Evolutionary conservation across 257 asterid genomes (phyloP).

Genomic region (Primulina huaijiensis): DNA sequence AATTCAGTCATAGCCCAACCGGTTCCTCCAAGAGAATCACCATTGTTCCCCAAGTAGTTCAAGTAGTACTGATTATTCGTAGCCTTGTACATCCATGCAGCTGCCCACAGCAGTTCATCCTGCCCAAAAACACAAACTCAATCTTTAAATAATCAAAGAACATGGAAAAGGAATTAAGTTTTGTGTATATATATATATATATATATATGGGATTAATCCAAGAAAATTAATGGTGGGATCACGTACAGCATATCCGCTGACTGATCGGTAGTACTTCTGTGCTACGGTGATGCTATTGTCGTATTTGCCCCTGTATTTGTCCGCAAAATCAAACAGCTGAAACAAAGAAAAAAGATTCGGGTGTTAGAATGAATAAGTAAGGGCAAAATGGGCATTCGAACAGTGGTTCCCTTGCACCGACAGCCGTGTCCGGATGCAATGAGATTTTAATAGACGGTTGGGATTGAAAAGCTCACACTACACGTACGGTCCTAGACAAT

Average conservation of each 20-base stretch:
- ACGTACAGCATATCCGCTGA: slow-evolving; percentile 93
- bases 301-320: slow-evolving; percentile 94
- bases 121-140: slow-evolving; percentile 7
- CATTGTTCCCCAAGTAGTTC: slow-evolving; percentile 74
- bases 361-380: neutral
- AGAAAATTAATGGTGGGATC: slow-evolving; percentile 15
- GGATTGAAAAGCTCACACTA: slow-evolving; percentile 28
- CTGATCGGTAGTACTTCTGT: slow-evolving; percentile 90
- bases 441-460: slow-evolving; percentile 29
- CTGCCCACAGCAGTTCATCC: slow-evolving; percentile 98
- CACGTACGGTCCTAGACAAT: slow-evolving; percentile 22
- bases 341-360: slow-evolving; percentile 8
- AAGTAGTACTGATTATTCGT: slow-evolving; percentile 61
- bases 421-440: slow-evolving; percentile 37
- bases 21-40: slow-evolving; percentile 86
- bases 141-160: neutral
- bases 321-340: slow-evolving; percentile 93
- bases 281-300: slow-evolving; percentile 85
- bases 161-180: neutral
- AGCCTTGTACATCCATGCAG: slow-evolving; percentile 97
- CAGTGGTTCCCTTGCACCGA: slow-evolving; percentile 30
- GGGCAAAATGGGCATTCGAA: slow-evolving; percentile 20
- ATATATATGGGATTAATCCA: neutral
- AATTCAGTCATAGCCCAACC: slow-evolving; percentile 98
- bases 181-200: neutral